phyloP scores from a whole-genome alignment of 371 early-diverging fungal genomes.

The Mucor plumbeus region DNA sequence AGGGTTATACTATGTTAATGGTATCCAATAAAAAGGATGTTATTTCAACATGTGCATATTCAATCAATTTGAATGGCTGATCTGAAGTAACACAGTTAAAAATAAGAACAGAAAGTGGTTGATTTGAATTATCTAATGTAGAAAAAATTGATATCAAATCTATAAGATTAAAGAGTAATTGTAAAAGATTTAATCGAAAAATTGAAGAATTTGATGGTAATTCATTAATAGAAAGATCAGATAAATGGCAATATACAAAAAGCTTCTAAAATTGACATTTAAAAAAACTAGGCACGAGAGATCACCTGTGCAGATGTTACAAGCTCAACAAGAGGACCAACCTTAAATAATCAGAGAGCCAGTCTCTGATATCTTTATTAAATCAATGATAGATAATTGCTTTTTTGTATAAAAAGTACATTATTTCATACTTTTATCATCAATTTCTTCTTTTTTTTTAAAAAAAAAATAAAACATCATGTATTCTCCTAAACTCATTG shows the following conservation, averaged over 20 bases:
- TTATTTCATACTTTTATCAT: too few relatives aligned
- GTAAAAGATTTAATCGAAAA: neutral
- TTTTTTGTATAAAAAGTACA: neutral
- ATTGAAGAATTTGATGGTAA: too few relatives aligned
- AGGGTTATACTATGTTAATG: neutral
- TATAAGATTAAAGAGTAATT: too few relatives aligned
- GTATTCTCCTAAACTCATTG: constrained; percentile 14
- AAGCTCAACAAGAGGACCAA: neutral
- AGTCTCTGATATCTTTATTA: neutral
- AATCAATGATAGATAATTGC: neutral
- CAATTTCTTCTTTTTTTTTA: constrained; percentile 1
- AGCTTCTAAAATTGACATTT: neutral
- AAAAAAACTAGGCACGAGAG: constrained; percentile 8
- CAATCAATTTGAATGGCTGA: constrained; percentile 9
- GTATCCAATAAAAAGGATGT: neutral
- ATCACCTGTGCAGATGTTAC: neutral
- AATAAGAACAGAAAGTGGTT: neutral
- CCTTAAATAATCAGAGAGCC: neutral
- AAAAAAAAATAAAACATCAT: neutral
- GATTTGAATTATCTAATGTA: neutral
- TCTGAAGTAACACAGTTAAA: neutral
- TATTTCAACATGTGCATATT: constrained; percentile 9
- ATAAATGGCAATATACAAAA: neutral
- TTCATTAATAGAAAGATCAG: neutral
- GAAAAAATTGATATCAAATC: neutral